These are phyloP conservation scores for Perilla frutescens DNA, from an alignment of 257 asterid genomes.

Conservation along the genomic window DNA sequence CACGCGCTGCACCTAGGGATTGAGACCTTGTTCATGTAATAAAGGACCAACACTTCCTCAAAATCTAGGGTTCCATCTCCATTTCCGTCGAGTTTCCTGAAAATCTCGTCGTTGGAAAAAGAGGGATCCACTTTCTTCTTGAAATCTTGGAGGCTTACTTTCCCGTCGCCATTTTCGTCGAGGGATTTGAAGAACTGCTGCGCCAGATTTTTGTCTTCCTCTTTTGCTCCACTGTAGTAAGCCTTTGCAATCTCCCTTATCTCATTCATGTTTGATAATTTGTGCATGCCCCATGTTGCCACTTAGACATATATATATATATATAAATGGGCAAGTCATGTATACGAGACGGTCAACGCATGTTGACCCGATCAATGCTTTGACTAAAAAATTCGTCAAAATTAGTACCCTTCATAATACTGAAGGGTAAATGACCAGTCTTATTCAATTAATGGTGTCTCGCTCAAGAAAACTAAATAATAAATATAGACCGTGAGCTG, in stretches of 20 bases:
- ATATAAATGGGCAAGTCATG: too few species aligned
- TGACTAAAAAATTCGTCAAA: too few species aligned
- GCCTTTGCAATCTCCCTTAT: neutral
- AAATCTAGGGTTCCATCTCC: slow-evolving; percentile 8
- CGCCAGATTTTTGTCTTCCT: neutral
- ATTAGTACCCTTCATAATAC: too few species aligned
- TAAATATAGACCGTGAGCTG: too few species aligned
- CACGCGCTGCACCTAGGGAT: neutral
- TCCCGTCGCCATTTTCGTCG: neutral
- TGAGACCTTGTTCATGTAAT: slow-evolving; percentile 3
- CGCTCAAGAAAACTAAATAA: too few species aligned
- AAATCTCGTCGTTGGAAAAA: neutral
- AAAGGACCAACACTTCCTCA: slow-evolving; percentile 6
- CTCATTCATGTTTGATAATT: neutral
- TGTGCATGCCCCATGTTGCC: too few species aligned
- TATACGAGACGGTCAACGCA: too few species aligned
- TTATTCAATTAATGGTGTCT: too few species aligned
- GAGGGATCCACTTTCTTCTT: neutral
- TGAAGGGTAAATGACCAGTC: too few species aligned
- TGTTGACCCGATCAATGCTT: too few species aligned
- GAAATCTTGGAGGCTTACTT: neutral
- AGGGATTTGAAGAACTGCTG: neutral
- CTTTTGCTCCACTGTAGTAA: neutral
- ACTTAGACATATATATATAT: too few species aligned
- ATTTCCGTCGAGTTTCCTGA: neutral